Evolutionary conservation across 148 eudicot genomes (phyloP).

Genomic region (Camellia granthamiana): DNA sequence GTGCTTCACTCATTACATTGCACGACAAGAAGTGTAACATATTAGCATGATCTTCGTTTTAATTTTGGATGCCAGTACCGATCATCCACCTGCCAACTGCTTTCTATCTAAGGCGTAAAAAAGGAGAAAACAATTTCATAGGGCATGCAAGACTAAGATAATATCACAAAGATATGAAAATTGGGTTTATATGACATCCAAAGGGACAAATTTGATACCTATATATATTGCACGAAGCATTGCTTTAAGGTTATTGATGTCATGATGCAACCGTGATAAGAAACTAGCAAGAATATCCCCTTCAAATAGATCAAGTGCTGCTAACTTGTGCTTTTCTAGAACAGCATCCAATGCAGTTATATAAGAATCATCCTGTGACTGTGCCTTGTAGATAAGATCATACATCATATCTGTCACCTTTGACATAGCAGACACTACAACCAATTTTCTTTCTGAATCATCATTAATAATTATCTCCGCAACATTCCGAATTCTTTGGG

Average conservation of each 20-base stretch:
- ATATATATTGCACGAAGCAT: conserved; percentile 95
- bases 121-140: background rate
- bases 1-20: too few species aligned
- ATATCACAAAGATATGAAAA: background rate
- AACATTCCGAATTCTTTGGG: conserved; percentile 81
- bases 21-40: too few species aligned
- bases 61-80: background rate
- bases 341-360: conserved; percentile 71
- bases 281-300: conserved; percentile 74
- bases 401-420: conserved; percentile 99
- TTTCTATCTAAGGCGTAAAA: background rate
- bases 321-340: conserved; percentile 72
- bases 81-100: background rate
- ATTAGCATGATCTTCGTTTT: too few species aligned
- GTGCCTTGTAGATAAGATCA: conserved; percentile 70
- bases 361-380: conserved; percentile 77
- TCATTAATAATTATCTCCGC: conserved; percentile 73
- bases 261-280: conserved; percentile 63
- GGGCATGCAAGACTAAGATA: background rate
- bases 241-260: conserved; percentile 84
- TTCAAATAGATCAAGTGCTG: conserved; percentile 70
- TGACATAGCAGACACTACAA: conserved; percentile 98
- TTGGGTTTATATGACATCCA: background rate
- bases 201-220: conserved; percentile 40
- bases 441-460: conserved; percentile 70